A percentile compares a stretch with the other conserved stretches of the same genome.
Evolutionary conservation across 352 stramenopile genomes (phyloP).

Genomic region (Pythium oligandrum): DNA sequence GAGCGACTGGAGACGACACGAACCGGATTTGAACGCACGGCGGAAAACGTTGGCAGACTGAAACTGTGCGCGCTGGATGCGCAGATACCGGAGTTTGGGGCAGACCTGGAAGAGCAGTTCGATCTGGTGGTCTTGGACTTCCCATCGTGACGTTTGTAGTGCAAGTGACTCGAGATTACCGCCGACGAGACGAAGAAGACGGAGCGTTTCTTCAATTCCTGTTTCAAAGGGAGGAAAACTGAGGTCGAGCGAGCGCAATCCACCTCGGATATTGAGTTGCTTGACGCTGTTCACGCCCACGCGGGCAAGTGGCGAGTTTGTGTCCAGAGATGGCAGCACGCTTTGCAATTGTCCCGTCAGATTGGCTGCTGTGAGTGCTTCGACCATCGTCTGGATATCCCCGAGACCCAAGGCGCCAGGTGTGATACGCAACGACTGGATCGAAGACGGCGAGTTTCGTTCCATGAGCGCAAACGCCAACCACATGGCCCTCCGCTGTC

Average conservation of each 20-base stretch:
- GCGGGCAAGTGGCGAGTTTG: too few relatives aligned
- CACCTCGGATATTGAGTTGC: too few relatives aligned
- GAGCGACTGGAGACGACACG: conserved; percentile 8
- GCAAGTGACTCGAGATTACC: background rate
- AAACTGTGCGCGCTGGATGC: conserved; percentile 13
- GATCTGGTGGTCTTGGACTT: conserved; percentile 8
- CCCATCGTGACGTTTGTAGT: conserved; percentile 7
- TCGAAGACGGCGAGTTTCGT: conserved; percentile 7
- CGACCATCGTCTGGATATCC: conserved; percentile 8
- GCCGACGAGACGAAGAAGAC: conserved; percentile 6
- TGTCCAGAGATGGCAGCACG: too few relatives aligned
- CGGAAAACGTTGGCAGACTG: conserved; percentile 4
- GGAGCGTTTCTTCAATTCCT: conserved; percentile 5
- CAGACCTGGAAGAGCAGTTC: conserved; percentile 4
- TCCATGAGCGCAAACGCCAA: conserved; percentile 13
- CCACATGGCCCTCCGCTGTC: conserved; percentile 3
- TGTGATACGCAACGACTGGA: conserved; percentile 12
- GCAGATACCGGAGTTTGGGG: conserved; percentile 3
- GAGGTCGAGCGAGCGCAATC: too few relatives aligned
- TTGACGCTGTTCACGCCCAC: too few relatives aligned
- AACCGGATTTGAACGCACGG: background rate
- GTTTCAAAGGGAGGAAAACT: background rate
- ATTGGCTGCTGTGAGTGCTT: conserved; percentile 1
- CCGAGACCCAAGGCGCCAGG: conserved; percentile 1
- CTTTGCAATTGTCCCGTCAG: background rate